Conservation (phyloP, 768 basidiomycete species). For the Russula sp. region DNA sequence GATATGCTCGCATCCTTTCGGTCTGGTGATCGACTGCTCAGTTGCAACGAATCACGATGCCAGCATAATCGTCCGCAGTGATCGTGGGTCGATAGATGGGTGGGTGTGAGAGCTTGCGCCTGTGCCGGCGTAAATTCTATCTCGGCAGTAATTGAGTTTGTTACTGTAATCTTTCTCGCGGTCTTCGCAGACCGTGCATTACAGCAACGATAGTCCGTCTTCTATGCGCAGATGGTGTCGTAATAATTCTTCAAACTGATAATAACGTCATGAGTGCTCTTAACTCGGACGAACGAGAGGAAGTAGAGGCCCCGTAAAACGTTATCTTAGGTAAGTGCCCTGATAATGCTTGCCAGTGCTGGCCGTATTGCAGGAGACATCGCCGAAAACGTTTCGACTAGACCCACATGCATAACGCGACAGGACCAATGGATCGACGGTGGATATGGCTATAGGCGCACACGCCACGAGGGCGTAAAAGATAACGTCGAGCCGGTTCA, state of each 20-base stretch:
- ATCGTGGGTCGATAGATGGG: not conserved
- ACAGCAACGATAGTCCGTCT: not conserved
- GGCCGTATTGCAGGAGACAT: not conserved
- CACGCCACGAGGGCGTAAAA: not conserved
- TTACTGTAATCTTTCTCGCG: slow-evolving; percentile 1
- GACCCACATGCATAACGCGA: too few relatives aligned
- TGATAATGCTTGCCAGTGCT: not conserved
- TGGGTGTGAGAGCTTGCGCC: slow-evolving; percentile 1
- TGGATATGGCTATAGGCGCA: not conserved
- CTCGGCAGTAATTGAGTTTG: slow-evolving; percentile 14
- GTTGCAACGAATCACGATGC: not conserved
- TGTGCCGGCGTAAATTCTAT: slow-evolving; percentile 13
- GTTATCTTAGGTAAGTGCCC: not conserved
- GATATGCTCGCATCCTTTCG: not conserved
- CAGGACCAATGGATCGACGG: not conserved
- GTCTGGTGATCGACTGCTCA: not conserved
- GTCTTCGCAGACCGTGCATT: not conserved
- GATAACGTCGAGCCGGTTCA: not conserved
- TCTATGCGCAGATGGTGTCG: not conserved
- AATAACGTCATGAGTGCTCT: not conserved
- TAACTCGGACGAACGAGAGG: not conserved
- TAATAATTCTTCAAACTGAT: slow-evolving; percentile 4
- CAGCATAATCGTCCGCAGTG: not conserved
- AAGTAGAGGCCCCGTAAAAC: not conserved
- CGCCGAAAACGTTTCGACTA: not conserved